A percentile compares a stretch with the other conserved stretches of the same genome.
These are phyloP conservation scores for Boletus tylopilopsis DNA, from an alignment of 768 basidiomycete species.

Conservation along the genomic window DNA sequence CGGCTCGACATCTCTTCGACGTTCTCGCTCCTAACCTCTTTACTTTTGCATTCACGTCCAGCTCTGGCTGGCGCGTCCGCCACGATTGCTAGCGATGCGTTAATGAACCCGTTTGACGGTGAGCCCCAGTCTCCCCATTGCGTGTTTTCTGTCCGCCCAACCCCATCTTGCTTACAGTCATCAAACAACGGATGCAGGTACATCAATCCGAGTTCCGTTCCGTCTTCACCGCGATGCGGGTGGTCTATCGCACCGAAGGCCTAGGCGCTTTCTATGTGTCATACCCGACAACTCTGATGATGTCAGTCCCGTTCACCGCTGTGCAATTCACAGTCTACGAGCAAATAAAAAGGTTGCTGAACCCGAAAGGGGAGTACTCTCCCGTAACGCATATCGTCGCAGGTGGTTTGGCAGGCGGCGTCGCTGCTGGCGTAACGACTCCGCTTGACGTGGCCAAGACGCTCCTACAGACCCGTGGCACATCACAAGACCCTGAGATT, in stretches of 20 bases:
- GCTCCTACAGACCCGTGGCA: conserved; percentile 90
- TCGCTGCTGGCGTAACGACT: conserved; percentile 94
- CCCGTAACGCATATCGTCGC: conserved; percentile 91
- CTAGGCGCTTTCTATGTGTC: conserved; percentile 94
- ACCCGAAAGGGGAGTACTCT: conserved; percentile 84
- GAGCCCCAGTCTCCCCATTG: conserved; percentile 25
- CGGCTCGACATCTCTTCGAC: neutral
- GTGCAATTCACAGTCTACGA: conserved; percentile 98
- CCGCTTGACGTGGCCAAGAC: conserved; percentile 98
- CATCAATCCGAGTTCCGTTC: conserved; percentile 91
- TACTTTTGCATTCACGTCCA: conserved; percentile 29
- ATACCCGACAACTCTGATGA: conserved; percentile 95
- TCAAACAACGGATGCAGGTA: conserved; percentile 99
- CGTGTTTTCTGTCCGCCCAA: conserved; percentile 9
- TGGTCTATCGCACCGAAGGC: conserved; percentile 84
- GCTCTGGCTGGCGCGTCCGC: conserved; percentile 93
- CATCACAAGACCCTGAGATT: conserved; percentile 82
- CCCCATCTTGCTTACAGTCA: conserved; percentile 54
- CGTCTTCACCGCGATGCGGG: conserved; percentile 78
- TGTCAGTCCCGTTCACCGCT: conserved; percentile 97
- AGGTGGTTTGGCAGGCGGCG: conserved; percentile 88
- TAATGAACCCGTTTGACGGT: conserved; percentile 99
- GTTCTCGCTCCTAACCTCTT: conserved; percentile 3
- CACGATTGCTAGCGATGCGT: conserved; percentile 91
- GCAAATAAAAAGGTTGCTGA: conserved; percentile 80